Conservation (phyloP, 306 rosid species). For the Pyrus bretschneideri region DNA sequence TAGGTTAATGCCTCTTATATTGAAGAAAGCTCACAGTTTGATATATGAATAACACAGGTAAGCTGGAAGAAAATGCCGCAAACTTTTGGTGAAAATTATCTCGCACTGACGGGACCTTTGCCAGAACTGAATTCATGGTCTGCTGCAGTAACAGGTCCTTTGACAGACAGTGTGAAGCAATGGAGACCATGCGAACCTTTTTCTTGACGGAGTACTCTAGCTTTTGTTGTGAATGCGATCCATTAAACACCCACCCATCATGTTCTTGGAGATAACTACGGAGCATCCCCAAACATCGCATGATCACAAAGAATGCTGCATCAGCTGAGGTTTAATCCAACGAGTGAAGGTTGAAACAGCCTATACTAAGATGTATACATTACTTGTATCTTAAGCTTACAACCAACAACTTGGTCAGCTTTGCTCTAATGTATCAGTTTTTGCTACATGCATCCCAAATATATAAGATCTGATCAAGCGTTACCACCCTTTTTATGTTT, state of each 20-base stretch:
- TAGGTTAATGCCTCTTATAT: neutral
- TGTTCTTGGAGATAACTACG: constrained; percentile 2
- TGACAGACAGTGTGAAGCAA: constrained; percentile 45
- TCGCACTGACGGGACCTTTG: constrained; percentile 78
- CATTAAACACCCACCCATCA: neutral
- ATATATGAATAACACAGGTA: constrained; percentile 44
- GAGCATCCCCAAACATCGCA: neutral
- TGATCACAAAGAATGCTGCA: neutral
- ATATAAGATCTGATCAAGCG: neutral
- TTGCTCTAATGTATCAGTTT: neutral
- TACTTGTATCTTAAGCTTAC: neutral
- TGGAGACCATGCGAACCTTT: constrained; percentile 49
- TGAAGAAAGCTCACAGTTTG: constrained; percentile 18
- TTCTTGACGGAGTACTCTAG: neutral
- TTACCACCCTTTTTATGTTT: neutral
- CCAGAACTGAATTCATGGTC: constrained; percentile 77
- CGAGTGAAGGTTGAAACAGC: neutral
- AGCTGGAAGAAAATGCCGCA: constrained; percentile 75
- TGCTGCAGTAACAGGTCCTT: constrained; percentile 51
- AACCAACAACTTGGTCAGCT: neutral
- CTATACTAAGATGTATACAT: neutral
- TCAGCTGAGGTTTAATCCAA: neutral
- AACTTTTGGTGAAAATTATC: constrained; percentile 57
- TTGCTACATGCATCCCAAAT: neutral
- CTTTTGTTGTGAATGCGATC: neutral